phyloP scores from a whole-genome alignment of 345 rosid species.

The Corchorus capsularis region DNA sequence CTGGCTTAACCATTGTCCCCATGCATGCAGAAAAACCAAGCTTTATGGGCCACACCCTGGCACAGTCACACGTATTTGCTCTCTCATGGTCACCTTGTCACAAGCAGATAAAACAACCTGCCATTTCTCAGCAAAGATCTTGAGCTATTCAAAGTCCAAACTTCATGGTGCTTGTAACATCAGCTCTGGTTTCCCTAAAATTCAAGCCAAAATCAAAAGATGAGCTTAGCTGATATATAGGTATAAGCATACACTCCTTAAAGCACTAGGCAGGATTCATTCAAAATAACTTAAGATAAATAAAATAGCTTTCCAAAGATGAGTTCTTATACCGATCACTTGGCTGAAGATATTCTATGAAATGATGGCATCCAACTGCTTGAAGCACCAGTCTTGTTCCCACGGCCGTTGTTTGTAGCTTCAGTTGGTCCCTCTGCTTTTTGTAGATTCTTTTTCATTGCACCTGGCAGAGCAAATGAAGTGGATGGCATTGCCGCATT shows the following conservation, averaged over 20 bases:
- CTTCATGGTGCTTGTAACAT: conserved; percentile 24
- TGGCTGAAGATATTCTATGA: conserved; percentile 36
- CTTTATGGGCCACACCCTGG: conserved; percentile 25
- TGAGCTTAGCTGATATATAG: background rate
- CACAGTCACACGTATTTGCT: conserved; percentile 30
- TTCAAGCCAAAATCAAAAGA: conserved; percentile 15
- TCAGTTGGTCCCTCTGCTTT: conserved; percentile 33
- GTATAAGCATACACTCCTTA: background rate
- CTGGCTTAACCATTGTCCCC: conserved; percentile 25
- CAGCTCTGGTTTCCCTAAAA: conserved; percentile 22
- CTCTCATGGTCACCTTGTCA: conserved; percentile 28
- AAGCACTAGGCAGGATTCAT: background rate
- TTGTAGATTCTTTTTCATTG: conserved; percentile 26
- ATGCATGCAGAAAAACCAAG: conserved; percentile 26
- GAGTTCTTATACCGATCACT: conserved; percentile 27
- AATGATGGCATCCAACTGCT: conserved; percentile 39
- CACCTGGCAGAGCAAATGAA: conserved; percentile 29
- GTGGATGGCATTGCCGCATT: conserved; percentile 30
- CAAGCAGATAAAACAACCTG: conserved; percentile 15
- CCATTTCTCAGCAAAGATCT: conserved; percentile 18
- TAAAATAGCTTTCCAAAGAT: background rate
- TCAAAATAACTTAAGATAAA: background rate
- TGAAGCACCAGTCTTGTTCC: conserved; percentile 36
- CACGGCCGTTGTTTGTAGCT: conserved; percentile 22
- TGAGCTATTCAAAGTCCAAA: conserved; percentile 14